Base-by-base conservation (phyloP, 208 protist species). In the Trypanosoma melophagium region DNA sequence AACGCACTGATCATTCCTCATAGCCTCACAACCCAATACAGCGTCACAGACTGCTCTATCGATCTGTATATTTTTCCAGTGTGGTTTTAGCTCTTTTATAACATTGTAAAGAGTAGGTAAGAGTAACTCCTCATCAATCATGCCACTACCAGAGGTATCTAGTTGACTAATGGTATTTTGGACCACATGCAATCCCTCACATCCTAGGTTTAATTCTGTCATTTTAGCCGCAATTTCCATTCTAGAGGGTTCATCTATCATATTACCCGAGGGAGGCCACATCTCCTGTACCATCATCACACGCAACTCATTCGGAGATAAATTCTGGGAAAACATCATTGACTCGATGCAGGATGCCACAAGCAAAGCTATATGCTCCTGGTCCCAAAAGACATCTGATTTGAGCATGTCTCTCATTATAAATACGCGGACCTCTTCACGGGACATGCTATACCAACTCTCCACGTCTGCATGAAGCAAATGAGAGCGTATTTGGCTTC, bases 331-430 rank as follows among this genome's bases (percentile, higher is more conserved):
- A 40, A 63, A 40, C 9, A 53, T 40, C 44, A 63, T 63, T 13
- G 42, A 41, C 42, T 28, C 58, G 7, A 63, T 21, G 13, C 44
- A 52, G 5, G 42, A 40, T 13, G 58, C 58, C 44, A 63, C 44
- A 22, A 45, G 7, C 1, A 19, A 63, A 17, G 58, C 58, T 42
- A 63, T 42, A 21, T 50, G 16, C 19, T 63, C 58, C 25, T 63
- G 58, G 22, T 63, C 58, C 58, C 41, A 51, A 63, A 63, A 63
- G 3, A 38, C 40, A 17, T 63, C 58, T 12, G 58, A 53, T 12
- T 24, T 21, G 17, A 52, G 42, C 13, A 63, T 22, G 9, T 17
- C n/a, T 21, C 7, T 51, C 21, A n/a, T 17, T 22, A 63, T n/a
- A 4, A 12, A 31, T 24, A 52, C 58, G 5, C 44, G 42, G 19